These are phyloP conservation scores for Suillus paluster DNA, from an alignment of 768 basidiomycete genomes.

Conservation along the genomic window DNA sequence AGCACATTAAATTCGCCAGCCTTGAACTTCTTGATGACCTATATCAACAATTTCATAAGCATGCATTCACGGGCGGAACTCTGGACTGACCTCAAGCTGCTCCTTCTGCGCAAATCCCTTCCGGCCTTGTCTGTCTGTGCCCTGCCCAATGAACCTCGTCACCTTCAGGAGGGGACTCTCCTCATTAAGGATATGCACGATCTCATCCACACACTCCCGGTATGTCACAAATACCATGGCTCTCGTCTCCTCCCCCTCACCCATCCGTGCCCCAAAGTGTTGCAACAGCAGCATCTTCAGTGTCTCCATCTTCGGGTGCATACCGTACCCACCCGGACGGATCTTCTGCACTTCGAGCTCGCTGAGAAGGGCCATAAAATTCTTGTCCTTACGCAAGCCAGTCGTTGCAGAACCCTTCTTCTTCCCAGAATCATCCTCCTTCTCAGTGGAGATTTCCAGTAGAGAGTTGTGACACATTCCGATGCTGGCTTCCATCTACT, in stretches of 20 bases:
- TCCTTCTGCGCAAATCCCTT: constrained; percentile 92
- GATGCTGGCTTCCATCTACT: constrained; percentile 81
- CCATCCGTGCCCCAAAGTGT: constrained; percentile 61
- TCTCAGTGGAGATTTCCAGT: constrained; percentile 50
- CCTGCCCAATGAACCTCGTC: constrained; percentile 90
- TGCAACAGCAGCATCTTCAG: constrained; percentile 74
- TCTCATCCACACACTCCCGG: constrained; percentile 88
- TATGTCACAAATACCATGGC: constrained; percentile 97
- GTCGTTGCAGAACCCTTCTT: constrained; percentile 46
- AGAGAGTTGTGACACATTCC: constrained; percentile 77
- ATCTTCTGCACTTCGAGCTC: constrained; percentile 67
- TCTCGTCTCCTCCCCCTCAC: constrained; percentile 56
- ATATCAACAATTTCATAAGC: constrained; percentile 10
- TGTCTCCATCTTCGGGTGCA: constrained; percentile 93
- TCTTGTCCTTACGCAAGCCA: constrained; percentile 50
- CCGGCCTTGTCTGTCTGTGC: constrained; percentile 79
- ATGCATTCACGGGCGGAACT: constrained; percentile 1
- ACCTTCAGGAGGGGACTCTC: constrained; percentile 82
- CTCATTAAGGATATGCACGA: constrained; percentile 77
- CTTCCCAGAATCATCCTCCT: constrained; percentile 37
- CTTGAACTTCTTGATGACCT: constrained; percentile 91
- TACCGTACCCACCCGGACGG: constrained; percentile 50
- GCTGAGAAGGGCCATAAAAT: constrained; percentile 66
- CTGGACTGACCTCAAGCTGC: constrained; percentile 75
- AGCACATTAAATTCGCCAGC: constrained; percentile 86